Conservation (phyloP, 495 filamentous ascomycete genomes). For the Darksidea phi region DNA sequence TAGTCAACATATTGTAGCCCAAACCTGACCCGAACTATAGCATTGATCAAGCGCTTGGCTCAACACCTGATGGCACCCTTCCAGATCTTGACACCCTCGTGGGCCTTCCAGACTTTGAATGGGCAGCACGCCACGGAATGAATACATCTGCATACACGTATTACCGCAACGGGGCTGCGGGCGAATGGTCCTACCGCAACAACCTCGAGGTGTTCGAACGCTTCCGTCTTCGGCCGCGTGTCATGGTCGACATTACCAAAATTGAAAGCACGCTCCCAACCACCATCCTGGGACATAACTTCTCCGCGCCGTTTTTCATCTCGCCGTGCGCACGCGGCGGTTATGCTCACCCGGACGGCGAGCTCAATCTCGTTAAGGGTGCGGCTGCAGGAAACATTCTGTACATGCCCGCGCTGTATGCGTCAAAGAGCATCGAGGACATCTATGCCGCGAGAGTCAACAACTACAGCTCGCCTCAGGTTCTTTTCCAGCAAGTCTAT, state of each 20-base stretch:
- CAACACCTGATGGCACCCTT: constrained; percentile 25
- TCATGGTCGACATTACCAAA: constrained; percentile 39
- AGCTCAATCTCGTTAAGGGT: constrained; percentile 6
- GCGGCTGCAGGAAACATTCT: constrained; percentile 5
- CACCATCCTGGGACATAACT: constrained; percentile 45
- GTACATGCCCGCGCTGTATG: constrained; percentile 6
- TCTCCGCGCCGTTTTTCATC: constrained; percentile 49
- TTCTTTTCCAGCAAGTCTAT: constrained; percentile 17
- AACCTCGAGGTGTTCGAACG: constrained; percentile 45
- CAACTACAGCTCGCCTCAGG: not conserved
- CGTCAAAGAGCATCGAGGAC: not conserved
- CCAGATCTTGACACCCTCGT: constrained; percentile 39
- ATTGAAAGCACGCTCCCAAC: constrained; percentile 41
- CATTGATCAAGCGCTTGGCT: no score
- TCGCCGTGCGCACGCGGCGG: constrained; percentile 42
- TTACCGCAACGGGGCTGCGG: constrained; percentile 47
- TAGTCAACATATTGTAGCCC: no score
- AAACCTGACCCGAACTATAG: no score
- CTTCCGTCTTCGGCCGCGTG: constrained; percentile 37
- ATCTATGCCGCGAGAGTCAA: not conserved
- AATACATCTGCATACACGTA: constrained; percentile 42
- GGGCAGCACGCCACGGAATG: constrained; percentile 40
- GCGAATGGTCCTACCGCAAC: constrained; percentile 47
- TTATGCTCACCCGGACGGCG: not conserved
- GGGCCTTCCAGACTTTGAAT: constrained; percentile 44